phyloP scores from a whole-genome alignment of 768 basidiomycete genomes.

The Piloderma croceum region DNA sequence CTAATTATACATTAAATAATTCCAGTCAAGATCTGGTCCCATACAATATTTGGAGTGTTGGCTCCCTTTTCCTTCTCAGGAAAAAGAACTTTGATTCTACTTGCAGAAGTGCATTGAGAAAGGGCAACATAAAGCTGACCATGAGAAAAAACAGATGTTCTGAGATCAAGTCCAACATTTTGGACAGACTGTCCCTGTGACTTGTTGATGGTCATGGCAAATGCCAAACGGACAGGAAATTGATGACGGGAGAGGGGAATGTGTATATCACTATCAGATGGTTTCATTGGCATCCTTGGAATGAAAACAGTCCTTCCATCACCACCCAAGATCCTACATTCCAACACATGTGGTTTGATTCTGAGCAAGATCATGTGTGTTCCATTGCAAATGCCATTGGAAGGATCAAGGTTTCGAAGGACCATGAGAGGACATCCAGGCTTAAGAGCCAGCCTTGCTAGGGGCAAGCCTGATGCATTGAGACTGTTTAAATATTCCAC shows the following conservation, averaged over 20 bases:
- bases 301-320: slow-evolving; percentile 31
- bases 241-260: too few relatives aligned
- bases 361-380: too few relatives aligned
- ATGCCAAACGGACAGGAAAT: slow-evolving; percentile 30
- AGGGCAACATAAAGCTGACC: slow-evolving; percentile 34
- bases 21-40: not conserved
- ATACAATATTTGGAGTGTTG: too few relatives aligned
- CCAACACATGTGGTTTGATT: too few relatives aligned
- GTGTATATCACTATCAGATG: slow-evolving; percentile 16
- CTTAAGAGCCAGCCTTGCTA: slow-evolving; percentile 25
- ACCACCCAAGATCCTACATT: slow-evolving; percentile 32
- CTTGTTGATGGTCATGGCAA: slow-evolving; percentile 37
- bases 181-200: slow-evolving; percentile 32
- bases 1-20: too few relatives aligned
- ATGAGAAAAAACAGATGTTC: slow-evolving; percentile 26
- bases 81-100: slow-evolving; percentile 18
- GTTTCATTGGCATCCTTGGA: slow-evolving; percentile 28
- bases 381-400: too few relatives aligned
- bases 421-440: too few relatives aligned
- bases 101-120: slow-evolving; percentile 18
- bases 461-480: slow-evolving; percentile 28
- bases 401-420: too few relatives aligned
- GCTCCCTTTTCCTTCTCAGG: slow-evolving; percentile 5
- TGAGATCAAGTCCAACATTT: slow-evolving; percentile 28
- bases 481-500: slow-evolving; percentile 32